Base-by-base conservation (phyloP, 768 basidiomycete species). In the Strobilomyces confusus region DNA sequence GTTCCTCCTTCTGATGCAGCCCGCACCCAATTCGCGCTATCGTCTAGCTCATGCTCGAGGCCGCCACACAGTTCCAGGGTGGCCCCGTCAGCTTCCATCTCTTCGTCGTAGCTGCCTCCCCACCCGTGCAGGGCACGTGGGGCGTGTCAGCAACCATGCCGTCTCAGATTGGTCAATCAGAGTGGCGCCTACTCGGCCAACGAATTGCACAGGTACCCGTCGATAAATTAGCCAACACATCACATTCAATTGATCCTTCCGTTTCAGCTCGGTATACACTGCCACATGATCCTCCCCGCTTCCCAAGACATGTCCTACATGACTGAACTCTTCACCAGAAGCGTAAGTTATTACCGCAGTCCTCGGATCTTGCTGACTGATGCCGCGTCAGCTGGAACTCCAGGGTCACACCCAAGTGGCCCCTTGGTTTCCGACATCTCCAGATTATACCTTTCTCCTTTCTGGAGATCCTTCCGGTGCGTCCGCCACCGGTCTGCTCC, bases 261-360 rank as follows among this genome's bases (percentile, higher is more conserved):
- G 52, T 48, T 42, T 47, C 59, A 86, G 84, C 71, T 75, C 41
- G 69, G 76, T 44, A 80, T 85, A 43, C 77, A 78, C 51, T 80
- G 79, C 58, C 84, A 85, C 63, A 71, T 86, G 70, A 74, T 85
- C 45, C 69, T 81, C 50, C 74, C 72, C 48, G 60, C 77, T 48
- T 72, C 71, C 56, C 73, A 76, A 49, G 72, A 79, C 58, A 77
- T 80, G 75, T 58, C 68, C 9, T 59, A 73, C 19, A 71, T 84
- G 49, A 73, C 67, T 32, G 71, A 73, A 32, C 64, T 86, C 73
- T 84, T 70, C 70, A 75, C 45, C 68, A 77, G 67, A 69, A 63
- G 76, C 80, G 63, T 69, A 73, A n/a, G 64, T 11, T 42, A 2
- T 40, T 11, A n/a, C 23, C 19, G 19, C 13, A 42, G 15, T 38